Conservation (phyloP, 164 flowering plant species). For the Umbellularia californica region DNA sequence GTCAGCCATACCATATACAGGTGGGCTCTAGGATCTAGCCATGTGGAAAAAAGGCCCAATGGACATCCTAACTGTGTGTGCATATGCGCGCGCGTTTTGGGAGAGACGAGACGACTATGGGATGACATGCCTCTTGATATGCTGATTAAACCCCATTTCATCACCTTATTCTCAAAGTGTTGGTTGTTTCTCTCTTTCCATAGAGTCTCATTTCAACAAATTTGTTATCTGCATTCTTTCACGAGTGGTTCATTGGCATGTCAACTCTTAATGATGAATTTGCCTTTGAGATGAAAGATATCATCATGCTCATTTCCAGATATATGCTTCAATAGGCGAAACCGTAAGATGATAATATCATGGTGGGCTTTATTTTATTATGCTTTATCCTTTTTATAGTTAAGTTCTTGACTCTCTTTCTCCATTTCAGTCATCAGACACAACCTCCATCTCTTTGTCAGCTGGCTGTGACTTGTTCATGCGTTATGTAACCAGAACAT, state of each 20-base stretch:
- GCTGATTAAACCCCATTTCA: too few species aligned
- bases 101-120: too few species aligned
- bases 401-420: neutral
- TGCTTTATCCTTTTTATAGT: neutral
- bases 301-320: too few species aligned
- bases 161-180: too few species aligned
- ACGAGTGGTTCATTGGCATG: neutral
- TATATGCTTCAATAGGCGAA: neutral
- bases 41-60: too few species aligned
- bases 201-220: too few species aligned
- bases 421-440: conserved; percentile 75
- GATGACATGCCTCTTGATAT: too few species aligned
- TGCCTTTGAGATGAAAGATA: neutral
- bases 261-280: neutral
- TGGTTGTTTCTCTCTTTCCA: too few species aligned
- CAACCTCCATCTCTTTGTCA: conserved; percentile 89
- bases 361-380: neutral
- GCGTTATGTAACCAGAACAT: conserved; percentile 91
- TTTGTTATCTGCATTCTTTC: neutral
- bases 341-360: neutral
- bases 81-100: too few species aligned
- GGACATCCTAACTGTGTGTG: too few species aligned
- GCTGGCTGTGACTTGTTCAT: conserved; percentile 97
- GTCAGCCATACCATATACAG: too few species aligned
- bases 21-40: too few species aligned